A percentile compares a stretch with the other conserved stretches of the same genome.
These are phyloP conservation scores for Colletotrichum lupini DNA, from an alignment of 2,329 filamentous ascomycete species.

Conservation along the genomic window DNA sequence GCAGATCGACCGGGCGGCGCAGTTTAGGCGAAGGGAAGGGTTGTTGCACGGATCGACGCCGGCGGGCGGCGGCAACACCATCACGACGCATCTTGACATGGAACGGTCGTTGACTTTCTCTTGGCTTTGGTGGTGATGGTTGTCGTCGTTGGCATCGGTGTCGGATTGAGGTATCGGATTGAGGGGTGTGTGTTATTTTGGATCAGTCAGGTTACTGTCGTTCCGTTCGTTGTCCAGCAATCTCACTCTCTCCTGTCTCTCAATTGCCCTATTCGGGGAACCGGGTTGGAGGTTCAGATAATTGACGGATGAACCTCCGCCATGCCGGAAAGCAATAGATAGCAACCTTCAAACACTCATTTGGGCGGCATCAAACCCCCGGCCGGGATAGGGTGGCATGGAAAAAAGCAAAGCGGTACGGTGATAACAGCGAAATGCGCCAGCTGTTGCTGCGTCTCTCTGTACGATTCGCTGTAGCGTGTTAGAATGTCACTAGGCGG, in stretches of 20 bases:
- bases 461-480: background rate
- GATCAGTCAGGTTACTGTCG: background rate
- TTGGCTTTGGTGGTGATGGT: background rate
- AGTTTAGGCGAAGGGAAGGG: background rate
- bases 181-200: background rate
- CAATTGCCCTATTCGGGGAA: background rate
- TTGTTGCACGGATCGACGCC: conserved; percentile 28
- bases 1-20: conserved; percentile 14
- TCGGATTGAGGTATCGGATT: background rate
- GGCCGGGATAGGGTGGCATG: conserved; percentile 18
- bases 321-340: background rate
- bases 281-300: background rate
- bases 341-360: background rate
- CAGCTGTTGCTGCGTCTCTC: background rate
- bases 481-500: conserved; percentile 33
- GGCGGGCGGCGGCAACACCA: background rate
- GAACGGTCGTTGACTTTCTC: background rate
- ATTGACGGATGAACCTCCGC: background rate
- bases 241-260: conserved; percentile 21
- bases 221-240: conserved; percentile 17
- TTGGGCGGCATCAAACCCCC: background rate
- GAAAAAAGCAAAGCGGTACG: background rate
- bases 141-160: background rate
- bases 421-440: background rate
- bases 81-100: background rate